A percentile compares a stretch with the other conserved stretches of the same genome.
Conservation (phyloP, 805 yeast genomes). For the Saccharomycopsis babjevae region DNA sequence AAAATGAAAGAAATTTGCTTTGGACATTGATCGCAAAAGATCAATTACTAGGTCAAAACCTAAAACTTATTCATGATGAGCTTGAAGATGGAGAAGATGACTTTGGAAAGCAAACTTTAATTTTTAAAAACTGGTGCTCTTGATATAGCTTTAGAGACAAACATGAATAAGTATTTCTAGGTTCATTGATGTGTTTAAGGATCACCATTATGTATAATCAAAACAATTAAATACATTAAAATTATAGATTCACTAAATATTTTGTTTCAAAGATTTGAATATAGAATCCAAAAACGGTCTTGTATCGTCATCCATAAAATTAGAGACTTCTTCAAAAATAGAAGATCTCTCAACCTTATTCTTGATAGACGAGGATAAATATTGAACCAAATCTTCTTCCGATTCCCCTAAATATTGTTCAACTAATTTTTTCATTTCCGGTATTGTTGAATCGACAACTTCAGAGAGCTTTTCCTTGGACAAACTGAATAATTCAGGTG, state of each 20-base stretch:
- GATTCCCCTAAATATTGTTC: constrained; percentile 44
- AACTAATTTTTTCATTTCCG: constrained; percentile 33
- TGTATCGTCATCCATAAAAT: constrained; percentile 43
- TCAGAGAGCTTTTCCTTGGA: constrained; percentile 16
- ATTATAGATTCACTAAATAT: background rate
- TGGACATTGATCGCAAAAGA: constrained; percentile 41
- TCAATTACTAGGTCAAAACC: constrained; percentile 24
- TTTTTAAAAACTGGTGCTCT: constrained; percentile 28
- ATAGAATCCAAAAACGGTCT: constrained; percentile 26
- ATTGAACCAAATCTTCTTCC: constrained; percentile 40
- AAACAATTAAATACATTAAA: background rate
- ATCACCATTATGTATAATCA: background rate
- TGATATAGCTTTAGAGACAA: too few species aligned
- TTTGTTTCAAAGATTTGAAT: background rate
- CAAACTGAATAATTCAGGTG: background rate
- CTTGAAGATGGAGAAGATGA: constrained; percentile 70
- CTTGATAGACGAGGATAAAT: constrained; percentile 31
- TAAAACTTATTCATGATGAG: constrained; percentile 28
- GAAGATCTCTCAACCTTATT: constrained; percentile 24
- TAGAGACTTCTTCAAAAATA: constrained; percentile 37
- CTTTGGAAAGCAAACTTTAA: constrained; percentile 62
- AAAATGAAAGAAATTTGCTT: constrained; percentile 48
- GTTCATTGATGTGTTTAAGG: too few species aligned
- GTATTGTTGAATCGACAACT: constrained; percentile 23
- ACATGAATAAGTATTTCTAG: too few species aligned